Evolutionary conservation across 176 grass and related monocot species (phyloP), one percentile per base, ranked within the genome.

Genomic region (Thalia dealbata): DNA sequence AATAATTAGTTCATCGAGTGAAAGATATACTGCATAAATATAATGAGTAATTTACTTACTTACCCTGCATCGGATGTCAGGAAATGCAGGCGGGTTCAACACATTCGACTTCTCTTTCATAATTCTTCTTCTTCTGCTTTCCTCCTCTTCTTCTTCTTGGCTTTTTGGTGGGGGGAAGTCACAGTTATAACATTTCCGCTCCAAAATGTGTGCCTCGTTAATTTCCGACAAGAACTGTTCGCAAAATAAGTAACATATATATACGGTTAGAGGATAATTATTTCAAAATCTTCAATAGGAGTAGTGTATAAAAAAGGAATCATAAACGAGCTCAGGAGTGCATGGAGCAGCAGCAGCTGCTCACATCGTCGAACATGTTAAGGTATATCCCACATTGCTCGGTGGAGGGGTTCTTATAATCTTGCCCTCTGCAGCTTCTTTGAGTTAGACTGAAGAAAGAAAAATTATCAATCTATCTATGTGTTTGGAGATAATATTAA

Each of bases 61-160:
- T 81, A 90, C 85, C 74, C 76, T 77, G 68, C 88, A 87, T 14
- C 82, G 38, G 18, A 71, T 62, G 12, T 64, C 67, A 52, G 70
- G n/a, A 19, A 6, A n/a, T 16, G 48, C 46, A 3, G 67, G 35
- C 52, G 38, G 35, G 25, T 28, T 69, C 70, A 35, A 25, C 7
- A 68, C 46, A 52, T 84, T 73, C 60, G 14, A 11, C 13, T 22
- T 76, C 19, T 18, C 70, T 68, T 75, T 65, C 44, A 23, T 72
- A 50, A 66, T 52, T 48, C 68, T 77, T n/a, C 48, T n/a, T n/a
- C n/a, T n/a, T n/a, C n/a, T n/a, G n/a, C n/a, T n/a, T n/a, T 12
- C 8, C 41, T 9, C 0, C n/a, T 12, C 8, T 54, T 9, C 0
- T 35, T 28, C 65, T 69, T 48, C 21, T 32, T 32, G 52, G 42